Base-by-base conservation (phyloP, 1,284 basidiomycete genomes). In the Rhodotorula sp. region DNA sequence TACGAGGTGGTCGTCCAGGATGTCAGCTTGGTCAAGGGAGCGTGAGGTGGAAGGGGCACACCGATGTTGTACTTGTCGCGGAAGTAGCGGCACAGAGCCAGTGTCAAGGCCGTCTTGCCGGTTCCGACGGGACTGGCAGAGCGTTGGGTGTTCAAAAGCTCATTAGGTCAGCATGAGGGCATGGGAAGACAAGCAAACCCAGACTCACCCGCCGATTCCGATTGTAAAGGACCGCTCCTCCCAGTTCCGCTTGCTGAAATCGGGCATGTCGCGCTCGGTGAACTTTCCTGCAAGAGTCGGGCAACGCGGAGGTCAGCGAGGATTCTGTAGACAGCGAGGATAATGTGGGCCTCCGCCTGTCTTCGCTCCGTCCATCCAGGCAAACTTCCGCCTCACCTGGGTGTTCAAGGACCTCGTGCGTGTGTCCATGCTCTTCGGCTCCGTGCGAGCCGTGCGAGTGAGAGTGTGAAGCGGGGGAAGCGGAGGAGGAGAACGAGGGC, bases 221-320 rank as follows among this genome's bases (percentile, higher is more conserved):
- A 99, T 84, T 0, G 95, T 99, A 82, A 99, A 99, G 2, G 92
- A 94, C 71, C 95, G 84, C 82, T 98, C 94, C 64, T 88, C 85
- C 80, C 94, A 99, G 82, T 94, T 90, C 49, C 95, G 85, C 3
- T 82, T 81, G 11, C 87, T 84, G 79, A 90, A 97, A 79, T 97
- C 89, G 19, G 95, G 95, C 80, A 97, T 81, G 79, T 98, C 94
- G 36, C 95, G 86, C 79, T 98, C 93, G 29, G 90, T 83, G 79
- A 89, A 99, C 80, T 92, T 97, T 58, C 95, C 94, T 90, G 79
- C 53, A 72, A 75, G 22, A 30, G 29, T 52, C 51, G 58, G 46
- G 27, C 17, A 10, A 27, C 66, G 34, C 17, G 20, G 39, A n/a
- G n/a, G n/a, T n/a, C n/a, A 10, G 39, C 7, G 13, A 44, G 39